These are phyloP conservation scores for Gilbertella persicaria DNA, from an alignment of 371 early-diverging fungal species.

Conservation along the genomic window DNA sequence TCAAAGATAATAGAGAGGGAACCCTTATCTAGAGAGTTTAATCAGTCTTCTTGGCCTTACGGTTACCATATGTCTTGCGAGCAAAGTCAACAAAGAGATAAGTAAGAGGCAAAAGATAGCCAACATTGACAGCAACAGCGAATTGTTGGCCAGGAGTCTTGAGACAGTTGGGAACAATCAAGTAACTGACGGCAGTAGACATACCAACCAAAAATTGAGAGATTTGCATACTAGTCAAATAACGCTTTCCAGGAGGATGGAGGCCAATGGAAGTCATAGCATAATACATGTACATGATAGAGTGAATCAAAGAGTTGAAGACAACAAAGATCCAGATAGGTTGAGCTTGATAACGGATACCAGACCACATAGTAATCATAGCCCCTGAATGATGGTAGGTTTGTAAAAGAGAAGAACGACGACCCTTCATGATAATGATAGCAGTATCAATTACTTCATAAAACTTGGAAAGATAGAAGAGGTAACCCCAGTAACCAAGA, in stretches of 20 bases:
- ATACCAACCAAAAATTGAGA: slow-evolving; percentile 86
- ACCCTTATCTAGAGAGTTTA: no score
- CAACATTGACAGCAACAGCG: slow-evolving; percentile 71
- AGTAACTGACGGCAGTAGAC: slow-evolving; percentile 66
- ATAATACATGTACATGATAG: slow-evolving; percentile 91
- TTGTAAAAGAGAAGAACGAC: slow-evolving; percentile 79
- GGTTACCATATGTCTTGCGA: slow-evolving; percentile 62
- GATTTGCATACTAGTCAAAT: slow-evolving; percentile 86
- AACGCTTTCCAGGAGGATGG: slow-evolving; percentile 81
- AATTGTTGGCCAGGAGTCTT: slow-evolving; percentile 60
- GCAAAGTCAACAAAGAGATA: slow-evolving; percentile 81
- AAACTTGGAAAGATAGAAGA: slow-evolving; percentile 87
- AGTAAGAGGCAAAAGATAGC: slow-evolving; percentile 80
- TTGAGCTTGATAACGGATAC: slow-evolving; percentile 72
- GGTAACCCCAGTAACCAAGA: slow-evolving; percentile 77
- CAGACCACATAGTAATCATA: slow-evolving; percentile 82
- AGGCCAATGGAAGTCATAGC: slow-evolving; percentile 76
- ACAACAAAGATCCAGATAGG: slow-evolving; percentile 87
- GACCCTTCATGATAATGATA: slow-evolving; percentile 82
- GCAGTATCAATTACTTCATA: slow-evolving; percentile 89
- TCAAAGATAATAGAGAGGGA: no score
- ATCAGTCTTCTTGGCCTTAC: slow-evolving; percentile 54
- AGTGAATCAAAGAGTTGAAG: slow-evolving; percentile 89
- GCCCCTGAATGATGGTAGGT: slow-evolving; percentile 91
- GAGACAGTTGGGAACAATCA: slow-evolving; percentile 71